These are phyloP conservation scores for Clonostachys rosea DNA, from an alignment of 2,329 filamentous ascomycete species.

Conservation along the genomic window DNA sequence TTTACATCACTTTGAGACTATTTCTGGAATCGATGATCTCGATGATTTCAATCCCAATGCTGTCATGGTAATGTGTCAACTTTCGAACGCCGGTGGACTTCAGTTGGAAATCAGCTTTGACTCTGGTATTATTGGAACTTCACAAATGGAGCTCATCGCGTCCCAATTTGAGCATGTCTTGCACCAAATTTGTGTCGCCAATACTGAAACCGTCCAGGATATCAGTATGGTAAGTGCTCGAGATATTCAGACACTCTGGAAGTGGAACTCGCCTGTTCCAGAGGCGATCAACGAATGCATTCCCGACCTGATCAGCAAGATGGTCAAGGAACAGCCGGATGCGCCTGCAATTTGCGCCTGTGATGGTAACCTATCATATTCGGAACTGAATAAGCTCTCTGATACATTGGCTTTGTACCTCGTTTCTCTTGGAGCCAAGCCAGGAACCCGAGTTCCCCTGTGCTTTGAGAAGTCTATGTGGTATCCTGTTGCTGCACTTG, in stretches of 20 bases:
- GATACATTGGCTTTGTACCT: constrained; percentile 8
- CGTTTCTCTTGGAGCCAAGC: background rate
- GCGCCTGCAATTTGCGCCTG: constrained; percentile 32
- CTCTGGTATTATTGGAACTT: background rate
- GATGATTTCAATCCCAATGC: constrained; percentile 1
- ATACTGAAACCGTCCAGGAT: no score
- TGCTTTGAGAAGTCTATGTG: constrained; percentile 2
- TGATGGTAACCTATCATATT: constrained; percentile 22
- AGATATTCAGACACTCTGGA: background rate
- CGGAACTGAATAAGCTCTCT: constrained; percentile 4
- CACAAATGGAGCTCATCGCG: constrained; percentile 1
- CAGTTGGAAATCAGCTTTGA: background rate
- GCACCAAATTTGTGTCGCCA: no score
- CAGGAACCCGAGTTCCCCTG: constrained; percentile 11
- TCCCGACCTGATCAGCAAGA: constrained; percentile 1
- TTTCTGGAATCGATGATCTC: background rate
- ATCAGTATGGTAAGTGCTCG: background rate
- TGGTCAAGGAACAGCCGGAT: constrained; percentile 10
- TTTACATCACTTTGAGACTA: background rate
- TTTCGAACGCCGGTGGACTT: background rate
- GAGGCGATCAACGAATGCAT: background rate
- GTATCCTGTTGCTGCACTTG: no score
- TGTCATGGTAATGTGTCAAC: background rate
- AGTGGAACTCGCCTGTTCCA: no score
- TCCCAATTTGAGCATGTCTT: background rate